Conservation (phyloP, 2,329 filamentous ascomycete species). For the Diaporthe eres region DNA sequence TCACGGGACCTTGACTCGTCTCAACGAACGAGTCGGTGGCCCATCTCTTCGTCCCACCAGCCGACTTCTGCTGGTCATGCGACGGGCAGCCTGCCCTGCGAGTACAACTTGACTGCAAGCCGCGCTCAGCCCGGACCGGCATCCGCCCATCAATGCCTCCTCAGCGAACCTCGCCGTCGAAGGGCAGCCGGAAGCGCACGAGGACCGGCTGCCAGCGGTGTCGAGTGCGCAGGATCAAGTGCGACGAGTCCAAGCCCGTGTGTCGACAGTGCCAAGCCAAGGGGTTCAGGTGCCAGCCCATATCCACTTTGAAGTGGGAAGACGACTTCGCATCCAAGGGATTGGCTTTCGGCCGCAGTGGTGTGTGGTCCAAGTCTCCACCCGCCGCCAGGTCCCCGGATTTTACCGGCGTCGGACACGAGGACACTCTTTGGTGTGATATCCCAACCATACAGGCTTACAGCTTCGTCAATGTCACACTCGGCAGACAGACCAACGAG, state of each 20-base stretch:
- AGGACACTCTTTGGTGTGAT: constrained; percentile 32
- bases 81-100: background rate
- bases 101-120: background rate
- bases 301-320: constrained; percentile 46
- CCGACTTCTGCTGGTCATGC: background rate
- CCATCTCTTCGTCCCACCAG: background rate
- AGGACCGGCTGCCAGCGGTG: constrained; percentile 38
- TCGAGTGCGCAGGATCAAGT: constrained; percentile 36
- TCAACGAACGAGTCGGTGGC: background rate
- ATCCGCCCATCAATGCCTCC: constrained; percentile 2
- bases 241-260: constrained; percentile 37
- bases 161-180: background rate
- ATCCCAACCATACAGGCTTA: constrained; percentile 39
- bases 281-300: constrained; percentile 28
- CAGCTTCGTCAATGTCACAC: constrained; percentile 38
- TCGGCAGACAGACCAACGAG: background rate
- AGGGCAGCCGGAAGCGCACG: constrained; percentile 16
- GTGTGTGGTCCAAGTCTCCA: constrained; percentile 54
- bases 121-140: background rate
- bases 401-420: background rate
- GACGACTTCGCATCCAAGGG: constrained; percentile 56
- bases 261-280: constrained; percentile 36
- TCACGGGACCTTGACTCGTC: background rate
- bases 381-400: constrained; percentile 42
- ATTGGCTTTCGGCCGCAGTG: constrained; percentile 57